Evolutionary conservation across 768 basidiomycete genomes (phyloP), one percentile per base, ranked within the genome.

Genomic region (Hemileccinum rubropunctum): DNA sequence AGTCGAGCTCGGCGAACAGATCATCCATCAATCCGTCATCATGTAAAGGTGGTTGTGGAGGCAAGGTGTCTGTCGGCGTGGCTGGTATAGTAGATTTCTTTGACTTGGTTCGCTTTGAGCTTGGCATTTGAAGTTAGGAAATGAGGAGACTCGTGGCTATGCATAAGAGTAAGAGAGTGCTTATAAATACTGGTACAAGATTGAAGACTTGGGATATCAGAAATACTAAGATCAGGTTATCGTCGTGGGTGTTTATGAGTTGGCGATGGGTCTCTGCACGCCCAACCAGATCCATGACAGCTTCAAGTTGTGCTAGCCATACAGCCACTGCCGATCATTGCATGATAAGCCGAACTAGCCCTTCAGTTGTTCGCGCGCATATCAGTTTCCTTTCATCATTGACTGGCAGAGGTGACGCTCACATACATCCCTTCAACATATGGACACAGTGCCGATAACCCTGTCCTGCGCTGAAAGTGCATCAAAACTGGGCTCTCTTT

Each of bases 1-100:
- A 80, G 58, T 91, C 88, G 23, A 95, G 81, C 64, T 90, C 85
- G 7, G 82, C 78, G 41, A 93, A 67, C 1, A 95, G 79, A 58
- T 89, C 84, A 56, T 90, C 79, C 72, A 92, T 74, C 41, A 92
- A 74, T 10, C 78, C 78, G 48, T 85, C 79, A 37, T 78, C 76
- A 17, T 56, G 3, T 23, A 23, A 23, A 23, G 23, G 23, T 23
- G 23, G 23, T 23, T 23, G 52, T 20, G 67, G 56, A 39, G 62
- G 59, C n/a, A 61, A 34, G 3, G 54, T 14, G 13, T 47, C 39
- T 21, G 61, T 37, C 13, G 56, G 47, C 1, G 68, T 38, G n/a
- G n/a, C n/a, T n/a, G n/a, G n/a, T n/a, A n/a, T n/a, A 7, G 68
- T 56, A 14, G 59, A 51, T 63, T 82, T 80, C 69, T 80, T 82